Base-by-base conservation (phyloP, 1,139 yeast species). In the Scheffersomyces titani region DNA sequence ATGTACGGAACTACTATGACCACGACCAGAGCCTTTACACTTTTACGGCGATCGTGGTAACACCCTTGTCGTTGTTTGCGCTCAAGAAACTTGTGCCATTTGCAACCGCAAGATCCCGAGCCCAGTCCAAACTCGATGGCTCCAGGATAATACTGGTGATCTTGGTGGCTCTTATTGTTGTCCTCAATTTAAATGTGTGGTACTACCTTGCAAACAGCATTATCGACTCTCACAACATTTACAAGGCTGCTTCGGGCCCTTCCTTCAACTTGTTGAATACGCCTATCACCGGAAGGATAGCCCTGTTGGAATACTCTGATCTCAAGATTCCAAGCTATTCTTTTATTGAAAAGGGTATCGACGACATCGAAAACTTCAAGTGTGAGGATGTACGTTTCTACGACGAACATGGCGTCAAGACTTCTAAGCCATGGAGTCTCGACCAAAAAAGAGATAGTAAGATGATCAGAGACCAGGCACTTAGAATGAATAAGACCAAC, bases 311-410 rank as follows among this genome's bases (percentile, higher is more conserved):
- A 6, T 46, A 46, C 54, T 61, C 49, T 16, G 48, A 47, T 4
- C 51, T 59, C 44, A 52, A 50, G 9, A 54, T 60, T 22, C 56
- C 57, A 9, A 62, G 63, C 3, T 60, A 59, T 40, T 60, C 63
- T 3, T 60, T 60, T 47, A 52, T 59, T 18, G 57, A 57, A 44
- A 50, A 24, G 16, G 52, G 46, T 6, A 30, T 40, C n/a, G 48
- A 46, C 48, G n/a, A 46, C 13, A 46, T 21, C 4, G 22, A 46
- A 19, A 4, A 46, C 24, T 46, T 46, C 24, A 46, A 46, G 22
- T 46, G 48, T 21, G 20, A n/a, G 4, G n/a, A 46, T 13, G 48
- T 46, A 6, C 20, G 48, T 11, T 46, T 46, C 22, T 19, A 13
- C 7, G 48, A 46, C 48, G 48, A 46, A 21, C 48, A 46, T 21